These are phyloP conservation scores for Croton laevigatus DNA, from an alignment of 441 rosid genomes.

Conservation along the genomic window DNA sequence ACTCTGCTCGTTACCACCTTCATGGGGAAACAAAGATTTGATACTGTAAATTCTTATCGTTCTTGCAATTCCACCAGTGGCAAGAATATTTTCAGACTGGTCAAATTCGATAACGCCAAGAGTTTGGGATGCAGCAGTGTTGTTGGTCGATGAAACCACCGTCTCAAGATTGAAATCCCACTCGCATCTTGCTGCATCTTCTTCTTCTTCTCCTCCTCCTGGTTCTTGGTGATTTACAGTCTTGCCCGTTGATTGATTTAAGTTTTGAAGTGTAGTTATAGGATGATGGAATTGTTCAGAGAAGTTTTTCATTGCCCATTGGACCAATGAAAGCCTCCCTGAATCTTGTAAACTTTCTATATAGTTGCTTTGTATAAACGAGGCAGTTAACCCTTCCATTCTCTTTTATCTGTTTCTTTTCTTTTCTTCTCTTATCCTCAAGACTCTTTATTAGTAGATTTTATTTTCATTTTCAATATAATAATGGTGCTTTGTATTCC, in stretches of 20 bases:
- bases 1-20: slow-evolving; percentile 1
- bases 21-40: slow-evolving; percentile 33
- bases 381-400: not conserved
- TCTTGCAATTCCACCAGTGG: slow-evolving; percentile 87
- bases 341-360: not conserved
- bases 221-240: slow-evolving; percentile 17
- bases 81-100: slow-evolving; percentile 46
- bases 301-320: slow-evolving; percentile 45
- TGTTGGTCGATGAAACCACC: slow-evolving; percentile 38
- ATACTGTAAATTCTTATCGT: slow-evolving; percentile 63
- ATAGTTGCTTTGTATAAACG: slow-evolving; percentile 12
- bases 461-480: not conserved
- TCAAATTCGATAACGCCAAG: slow-evolving; percentile 78
- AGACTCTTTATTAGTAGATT: not conserved
- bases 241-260: not conserved
- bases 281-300: slow-evolving; percentile 13
- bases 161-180: slow-evolving; percentile 66
- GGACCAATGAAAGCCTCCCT: slow-evolving; percentile 37
- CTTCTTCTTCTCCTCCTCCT: slow-evolving; percentile 17
- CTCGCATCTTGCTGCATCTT: slow-evolving; percentile 39
- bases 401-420: not conserved
- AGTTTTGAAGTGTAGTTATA: slow-evolving; percentile 2
- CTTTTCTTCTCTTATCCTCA: not conserved
- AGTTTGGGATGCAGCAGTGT: slow-evolving; percentile 44
- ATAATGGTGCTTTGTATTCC: not conserved